These are phyloP conservation scores for Beta corolliflora DNA, from an alignment of 179 eudicot genomes.

Conservation along the genomic window DNA sequence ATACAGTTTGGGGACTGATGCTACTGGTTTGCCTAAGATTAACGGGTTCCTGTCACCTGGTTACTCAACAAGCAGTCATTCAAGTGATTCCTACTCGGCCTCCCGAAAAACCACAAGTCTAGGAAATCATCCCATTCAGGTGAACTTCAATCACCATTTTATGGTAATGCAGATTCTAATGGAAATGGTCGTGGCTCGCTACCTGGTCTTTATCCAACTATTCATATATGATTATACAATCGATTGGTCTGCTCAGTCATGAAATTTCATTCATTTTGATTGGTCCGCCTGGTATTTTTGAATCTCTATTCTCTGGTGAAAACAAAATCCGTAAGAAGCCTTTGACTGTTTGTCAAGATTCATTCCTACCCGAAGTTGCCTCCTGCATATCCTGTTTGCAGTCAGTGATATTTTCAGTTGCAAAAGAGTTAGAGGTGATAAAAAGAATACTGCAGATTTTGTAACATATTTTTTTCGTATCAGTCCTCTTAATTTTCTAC, in stretches of 20 bases:
- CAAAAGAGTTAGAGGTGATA: background rate
- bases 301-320: slow-evolving; percentile 8
- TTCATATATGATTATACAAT: slow-evolving; percentile 32
- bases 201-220: slow-evolving; percentile 56
- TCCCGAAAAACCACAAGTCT: slow-evolving; percentile 67
- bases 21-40: slow-evolving; percentile 77
- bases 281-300: slow-evolving; percentile 12
- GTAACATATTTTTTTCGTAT: background rate
- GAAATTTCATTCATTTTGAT: slow-evolving; percentile 16
- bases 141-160: slow-evolving; percentile 62
- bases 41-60: slow-evolving; percentile 70
- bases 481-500: no score
- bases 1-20: slow-evolving; percentile 59
- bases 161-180: slow-evolving; percentile 52
- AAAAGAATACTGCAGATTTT: slow-evolving; percentile 8
- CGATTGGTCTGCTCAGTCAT: background rate
- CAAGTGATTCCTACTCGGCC: slow-evolving; percentile 56
- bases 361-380: background rate
- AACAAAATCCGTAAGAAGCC: slow-evolving; percentile 3
- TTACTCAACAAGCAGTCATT: slow-evolving; percentile 56
- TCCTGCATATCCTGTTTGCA: slow-evolving; percentile 5
- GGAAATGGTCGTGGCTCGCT: slow-evolving; percentile 48
- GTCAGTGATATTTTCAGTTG: slow-evolving; percentile 9
- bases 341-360: background rate
- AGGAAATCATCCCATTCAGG: slow-evolving; percentile 88